phyloP scores from a whole-genome alignment of 257 asterid species.

The Solanum piurae region DNA sequence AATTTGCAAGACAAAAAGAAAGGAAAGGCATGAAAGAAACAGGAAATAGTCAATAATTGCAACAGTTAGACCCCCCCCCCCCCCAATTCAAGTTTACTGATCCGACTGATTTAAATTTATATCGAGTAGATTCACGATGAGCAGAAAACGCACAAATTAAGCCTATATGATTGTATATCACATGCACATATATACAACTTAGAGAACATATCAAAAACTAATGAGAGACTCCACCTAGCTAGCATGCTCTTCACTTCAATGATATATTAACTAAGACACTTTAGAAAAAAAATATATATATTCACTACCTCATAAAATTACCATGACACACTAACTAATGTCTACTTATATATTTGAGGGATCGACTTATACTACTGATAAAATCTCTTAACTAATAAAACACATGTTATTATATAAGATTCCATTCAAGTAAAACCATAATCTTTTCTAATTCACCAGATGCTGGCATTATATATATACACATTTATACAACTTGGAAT shows the following conservation, averaged over 20 bases:
- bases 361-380: too few relatives aligned
- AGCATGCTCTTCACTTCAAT: too few relatives aligned
- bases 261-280: not conserved
- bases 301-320: too few relatives aligned
- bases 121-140: not conserved
- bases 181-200: not conserved
- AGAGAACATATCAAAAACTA: not conserved
- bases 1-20: not conserved
- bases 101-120: not conserved
- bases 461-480: not conserved
- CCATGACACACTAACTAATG: too few relatives aligned
- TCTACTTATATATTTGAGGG: not conserved
- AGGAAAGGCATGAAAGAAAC: not conserved
- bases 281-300: too few relatives aligned
- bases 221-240: not conserved
- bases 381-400: too few relatives aligned
- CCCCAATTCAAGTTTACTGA: not conserved
- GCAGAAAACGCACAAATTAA: not conserved
- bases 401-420: not conserved
- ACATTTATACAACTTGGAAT: not conserved
- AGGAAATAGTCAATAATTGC: not conserved
- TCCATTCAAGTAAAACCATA: not conserved
- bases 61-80: not conserved
- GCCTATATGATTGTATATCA: not conserved
- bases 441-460: not conserved